Evolutionary conservation across 2,329 filamentous ascomycete species (phyloP).

Genomic region (Penicillium sp.): DNA sequence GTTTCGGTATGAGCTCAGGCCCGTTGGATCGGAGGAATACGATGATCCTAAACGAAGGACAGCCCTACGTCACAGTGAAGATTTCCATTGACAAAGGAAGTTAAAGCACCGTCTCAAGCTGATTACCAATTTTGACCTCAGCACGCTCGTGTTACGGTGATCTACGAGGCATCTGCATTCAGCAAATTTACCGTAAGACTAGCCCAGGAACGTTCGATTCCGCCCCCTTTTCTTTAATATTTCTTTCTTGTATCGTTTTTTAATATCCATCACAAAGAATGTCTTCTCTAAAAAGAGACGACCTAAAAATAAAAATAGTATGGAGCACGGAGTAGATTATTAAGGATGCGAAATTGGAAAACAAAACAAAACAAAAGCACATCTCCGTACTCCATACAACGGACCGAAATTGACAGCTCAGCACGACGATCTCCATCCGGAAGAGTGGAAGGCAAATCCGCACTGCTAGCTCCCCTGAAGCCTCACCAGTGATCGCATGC

Average conservation of each 20-base stretch:
- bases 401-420: not conserved
- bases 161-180: not conserved
- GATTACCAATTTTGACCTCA: slow-evolving; percentile 2
- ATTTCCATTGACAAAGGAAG: not conserved
- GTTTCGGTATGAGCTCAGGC: not conserved
- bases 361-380: not conserved
- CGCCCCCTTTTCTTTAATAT: not conserved
- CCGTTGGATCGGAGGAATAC: not conserved
- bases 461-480: not conserved
- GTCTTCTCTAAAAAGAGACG: not conserved
- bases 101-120: not conserved
- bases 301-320: not conserved
- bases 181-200: not conserved
- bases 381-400: not conserved
- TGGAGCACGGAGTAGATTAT: no score
- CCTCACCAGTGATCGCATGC: slow-evolving; percentile 2
- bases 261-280: not conserved
- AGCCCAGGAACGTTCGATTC: not conserved
- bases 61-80: slow-evolving; percentile 10
- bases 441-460: not conserved
- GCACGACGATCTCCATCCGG: not conserved
- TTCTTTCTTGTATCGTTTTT: not conserved
- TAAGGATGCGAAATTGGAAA: not conserved
- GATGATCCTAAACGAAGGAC: not conserved
- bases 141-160: slow-evolving; percentile 5